Base-by-base conservation (phyloP, 495 filamentous ascomycete species). In the Penicillium malachiteum region DNA sequence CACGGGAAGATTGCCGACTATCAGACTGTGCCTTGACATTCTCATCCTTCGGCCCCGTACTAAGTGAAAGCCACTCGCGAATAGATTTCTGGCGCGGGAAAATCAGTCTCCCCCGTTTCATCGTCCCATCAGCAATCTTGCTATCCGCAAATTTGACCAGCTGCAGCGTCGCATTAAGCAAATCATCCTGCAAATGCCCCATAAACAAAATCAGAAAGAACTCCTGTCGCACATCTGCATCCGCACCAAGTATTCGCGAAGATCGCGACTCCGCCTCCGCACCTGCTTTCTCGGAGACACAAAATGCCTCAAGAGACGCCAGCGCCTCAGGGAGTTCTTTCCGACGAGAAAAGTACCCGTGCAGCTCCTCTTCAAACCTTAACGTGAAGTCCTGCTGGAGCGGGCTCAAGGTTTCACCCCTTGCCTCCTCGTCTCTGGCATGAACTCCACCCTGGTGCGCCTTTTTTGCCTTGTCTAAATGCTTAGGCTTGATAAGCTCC, bases 81-180 rank as follows among this genome's bases (percentile, higher is more conserved):
- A 91, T 51, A 2, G 86, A 77, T 33, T 70, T 79, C 5, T 72
- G 55, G 2, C 76, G 75, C 0, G 89, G 89, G 4, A 81, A 64
- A 3, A 92, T 84, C 13, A 90, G 48, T 11, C 78, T 74, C 13
- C 71, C 82, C 17, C 72, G 81, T 37, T 78, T 71, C 78, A 89
- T 84, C 14, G 80, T 84, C 0, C 87, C 86, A 40, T 87, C 81
- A 7, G 51, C 51, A 17, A 66, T 40, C 39, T 67, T 72, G 16
- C 59, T 58, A 46, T 90, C 86, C 5, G 86, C 86, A 61, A 84
- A 90, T 7, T 78, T 68, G 10, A 86, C 80, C 6, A 92, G 71
- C 12, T 81, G 78, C 31, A 67, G 42, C 0, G 65, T 68, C 0
- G 70, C 63, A 12, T 65, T 65, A 9, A 72, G 47, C 4, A 75